Conservation (phyloP, 306 rosid genomes). For the Cicer bijugum region DNA sequence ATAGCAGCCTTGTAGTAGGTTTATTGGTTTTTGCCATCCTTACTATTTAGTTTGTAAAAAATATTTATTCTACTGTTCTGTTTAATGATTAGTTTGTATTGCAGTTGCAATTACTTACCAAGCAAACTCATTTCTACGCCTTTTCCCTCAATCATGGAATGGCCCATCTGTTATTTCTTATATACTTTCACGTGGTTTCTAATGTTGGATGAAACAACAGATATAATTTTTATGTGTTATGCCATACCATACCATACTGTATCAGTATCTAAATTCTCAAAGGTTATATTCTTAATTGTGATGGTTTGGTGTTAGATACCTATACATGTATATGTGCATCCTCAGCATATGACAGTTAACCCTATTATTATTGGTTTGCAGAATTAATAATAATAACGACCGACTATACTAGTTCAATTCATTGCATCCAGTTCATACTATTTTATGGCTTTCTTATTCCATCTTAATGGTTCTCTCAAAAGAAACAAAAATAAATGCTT, state of each 20-base stretch:
- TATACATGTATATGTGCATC: background rate
- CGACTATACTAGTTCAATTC: conserved; percentile 20
- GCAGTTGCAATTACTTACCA: too few relatives aligned
- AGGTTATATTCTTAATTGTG: background rate
- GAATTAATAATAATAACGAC: conserved; percentile 4
- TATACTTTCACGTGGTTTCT: background rate
- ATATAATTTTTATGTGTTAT: too few relatives aligned
- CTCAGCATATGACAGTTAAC: background rate
- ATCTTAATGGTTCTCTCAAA: conserved; percentile 15
- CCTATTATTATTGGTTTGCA: background rate
- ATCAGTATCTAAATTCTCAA: background rate
- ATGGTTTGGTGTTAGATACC: background rate
- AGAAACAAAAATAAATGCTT: background rate
- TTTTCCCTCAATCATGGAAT: too few relatives aligned
- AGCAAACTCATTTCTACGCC: too few relatives aligned
- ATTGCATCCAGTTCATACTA: conserved; percentile 15
- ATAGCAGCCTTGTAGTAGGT: background rate
- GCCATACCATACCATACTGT: too few relatives aligned
- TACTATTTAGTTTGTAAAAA: conserved; percentile 2
- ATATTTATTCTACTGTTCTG: conserved; percentile 3
- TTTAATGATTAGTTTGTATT: too few relatives aligned
- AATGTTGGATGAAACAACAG: background rate
- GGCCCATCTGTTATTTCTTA: background rate
- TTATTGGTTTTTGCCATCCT: conserved; percentile 29
- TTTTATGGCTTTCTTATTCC: conserved; percentile 35